A percentile compares a stretch with the other conserved stretches of the same genome.
These are phyloP conservation scores for Aspergillus incahuasiensis DNA, from an alignment of 495 filamentous ascomycete genomes.

Conservation along the genomic window DNA sequence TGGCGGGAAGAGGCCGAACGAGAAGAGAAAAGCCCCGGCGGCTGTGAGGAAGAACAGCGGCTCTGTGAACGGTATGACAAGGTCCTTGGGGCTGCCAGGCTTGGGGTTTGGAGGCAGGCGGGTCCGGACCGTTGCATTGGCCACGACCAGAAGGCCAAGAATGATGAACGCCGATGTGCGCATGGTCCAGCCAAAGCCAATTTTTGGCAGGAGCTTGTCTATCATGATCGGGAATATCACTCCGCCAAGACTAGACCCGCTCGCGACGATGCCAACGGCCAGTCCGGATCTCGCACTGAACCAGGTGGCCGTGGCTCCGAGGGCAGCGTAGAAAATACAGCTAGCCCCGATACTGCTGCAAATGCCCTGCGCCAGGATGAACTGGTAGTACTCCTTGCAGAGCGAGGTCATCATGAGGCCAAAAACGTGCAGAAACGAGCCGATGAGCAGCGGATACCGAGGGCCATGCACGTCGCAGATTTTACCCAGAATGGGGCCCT, in stretches of 20 bases:
- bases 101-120: conserved; percentile 16
- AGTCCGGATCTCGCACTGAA: conserved; percentile 48
- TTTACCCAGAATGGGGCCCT: conserved; percentile 17
- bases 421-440: conserved; percentile 60
- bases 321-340: no score
- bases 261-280: conserved; percentile 46
- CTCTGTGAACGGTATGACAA: not conserved
- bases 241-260: conserved; percentile 51
- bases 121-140: conserved; percentile 29
- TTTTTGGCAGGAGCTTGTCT: conserved; percentile 25
- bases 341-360: conserved; percentile 29
- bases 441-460: conserved; percentile 54
- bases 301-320: conserved; percentile 19
- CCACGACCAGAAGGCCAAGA: conserved; percentile 24
- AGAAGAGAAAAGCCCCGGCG: conserved; percentile 39
- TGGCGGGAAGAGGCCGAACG: conserved; percentile 34
- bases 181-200: conserved; percentile 41
- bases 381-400: conserved; percentile 38
- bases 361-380: conserved; percentile 40
- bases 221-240: conserved; percentile 44
- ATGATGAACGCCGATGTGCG: conserved; percentile 38
- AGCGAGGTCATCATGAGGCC: conserved; percentile 60
- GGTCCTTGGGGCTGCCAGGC: not conserved
- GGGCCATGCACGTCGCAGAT: conserved; percentile 64
- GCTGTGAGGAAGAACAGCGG: conserved; percentile 35